Conservation (phyloP, 2,329 filamentous ascomycete species). For the Clonostachys sp. region DNA sequence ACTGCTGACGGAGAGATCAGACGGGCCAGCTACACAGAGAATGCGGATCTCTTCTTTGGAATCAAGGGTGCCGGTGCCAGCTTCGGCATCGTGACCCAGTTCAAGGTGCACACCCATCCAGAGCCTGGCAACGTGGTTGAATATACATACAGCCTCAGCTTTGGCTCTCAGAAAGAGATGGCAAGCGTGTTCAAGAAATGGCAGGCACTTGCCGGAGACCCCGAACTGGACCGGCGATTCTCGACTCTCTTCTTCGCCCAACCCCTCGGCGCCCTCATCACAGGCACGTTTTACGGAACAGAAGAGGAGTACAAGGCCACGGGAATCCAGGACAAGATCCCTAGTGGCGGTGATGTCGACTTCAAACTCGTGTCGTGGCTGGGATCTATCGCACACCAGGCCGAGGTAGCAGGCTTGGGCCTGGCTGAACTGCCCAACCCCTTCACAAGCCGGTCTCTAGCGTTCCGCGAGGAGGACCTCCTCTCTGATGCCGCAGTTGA, state of each 20-base stretch:
- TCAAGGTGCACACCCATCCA: constrained; percentile 49
- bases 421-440: constrained; percentile 38
- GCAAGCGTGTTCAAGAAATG: constrained; percentile 48
- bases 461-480: constrained; percentile 42
- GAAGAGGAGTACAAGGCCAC: constrained; percentile 47
- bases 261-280: constrained; percentile 49
- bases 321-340: constrained; percentile 43
- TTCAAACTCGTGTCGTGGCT: constrained; percentile 59
- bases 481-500: constrained; percentile 39
- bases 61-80: constrained; percentile 51
- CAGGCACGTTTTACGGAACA: constrained; percentile 58
- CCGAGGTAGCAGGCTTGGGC: constrained; percentile 41
- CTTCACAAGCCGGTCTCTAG: constrained; percentile 56
- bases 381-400: constrained; percentile 47
- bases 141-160: constrained; percentile 50
- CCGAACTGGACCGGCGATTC: constrained; percentile 52
- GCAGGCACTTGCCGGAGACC: constrained; percentile 52
- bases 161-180: constrained; percentile 41
- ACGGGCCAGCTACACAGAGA: constrained; percentile 38
- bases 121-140: constrained; percentile 52
- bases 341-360: constrained; percentile 29
- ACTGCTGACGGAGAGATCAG: constrained; percentile 48
- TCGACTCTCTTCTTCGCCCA: constrained; percentile 51
- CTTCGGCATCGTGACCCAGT: constrained; percentile 54
- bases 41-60: constrained; percentile 51